phyloP scores from a whole-genome alignment of 1,284 basidiomycete species.

The Sparassis latifolia region DNA sequence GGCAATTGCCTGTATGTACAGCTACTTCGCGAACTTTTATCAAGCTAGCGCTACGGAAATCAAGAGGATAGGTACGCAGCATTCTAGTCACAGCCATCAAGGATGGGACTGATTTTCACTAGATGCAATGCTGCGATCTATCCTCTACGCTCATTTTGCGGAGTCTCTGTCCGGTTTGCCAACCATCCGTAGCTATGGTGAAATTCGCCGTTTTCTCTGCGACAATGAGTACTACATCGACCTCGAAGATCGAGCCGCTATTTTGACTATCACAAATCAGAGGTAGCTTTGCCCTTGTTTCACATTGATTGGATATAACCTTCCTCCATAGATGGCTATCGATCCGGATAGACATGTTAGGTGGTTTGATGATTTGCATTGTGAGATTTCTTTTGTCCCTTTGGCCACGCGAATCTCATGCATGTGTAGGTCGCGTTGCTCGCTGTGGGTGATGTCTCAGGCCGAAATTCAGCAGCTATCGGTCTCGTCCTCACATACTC shows the following conservation, averaged over 20 bases:
- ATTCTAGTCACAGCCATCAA: conserved; percentile 13
- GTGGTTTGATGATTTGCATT: conserved; percentile 57
- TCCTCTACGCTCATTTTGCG: conserved; percentile 77
- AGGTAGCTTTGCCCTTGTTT: conserved; percentile 24
- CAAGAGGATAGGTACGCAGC: conserved; percentile 51
- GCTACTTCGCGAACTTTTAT: conserved; percentile 57
- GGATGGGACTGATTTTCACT: conserved; percentile 1
- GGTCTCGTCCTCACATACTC: conserved; percentile 72
- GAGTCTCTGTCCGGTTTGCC: conserved; percentile 74
- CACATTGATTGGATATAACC: not conserved
- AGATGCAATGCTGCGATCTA: conserved; percentile 62
- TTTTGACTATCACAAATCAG: conserved; percentile 58
- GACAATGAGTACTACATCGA: conserved; percentile 72
- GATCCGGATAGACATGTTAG: conserved; percentile 71
- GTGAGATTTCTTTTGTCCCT: conserved; percentile 32
- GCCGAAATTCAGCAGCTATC: conserved; percentile 60
- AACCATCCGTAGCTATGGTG: conserved; percentile 71
- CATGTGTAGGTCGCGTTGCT: conserved; percentile 41
- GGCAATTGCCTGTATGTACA: conserved; percentile 43
- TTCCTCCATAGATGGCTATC: conserved; percentile 58
- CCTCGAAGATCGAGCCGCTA: conserved; percentile 62
- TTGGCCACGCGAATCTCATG: conserved; percentile 10
- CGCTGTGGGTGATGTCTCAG: conserved; percentile 43
- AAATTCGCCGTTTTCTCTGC: conserved; percentile 53
- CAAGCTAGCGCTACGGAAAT: conserved; percentile 64